phyloP scores from a whole-genome alignment of 1,139 yeast genomes.

The Magnusiomyces magnusii region DNA sequence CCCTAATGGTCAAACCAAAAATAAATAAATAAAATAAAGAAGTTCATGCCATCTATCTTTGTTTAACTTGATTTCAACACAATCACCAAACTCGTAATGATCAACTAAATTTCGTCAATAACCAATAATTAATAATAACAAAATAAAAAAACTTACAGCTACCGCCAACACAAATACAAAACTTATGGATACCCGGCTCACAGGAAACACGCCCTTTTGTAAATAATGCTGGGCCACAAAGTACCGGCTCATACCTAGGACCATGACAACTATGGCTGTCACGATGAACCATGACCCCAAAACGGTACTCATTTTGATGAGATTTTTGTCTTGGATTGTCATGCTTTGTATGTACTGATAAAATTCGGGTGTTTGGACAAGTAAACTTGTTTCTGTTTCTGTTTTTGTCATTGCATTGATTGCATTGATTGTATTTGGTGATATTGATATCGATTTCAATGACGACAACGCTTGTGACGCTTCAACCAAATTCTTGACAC shows the following conservation, averaged over 20 bases:
- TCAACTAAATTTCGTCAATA: conserved; percentile 8
- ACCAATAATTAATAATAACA: no score
- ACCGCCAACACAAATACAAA: conserved; percentile 35
- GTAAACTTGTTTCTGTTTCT: background rate
- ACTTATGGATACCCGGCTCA: conserved; percentile 36
- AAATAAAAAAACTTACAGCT: conserved; percentile 30
- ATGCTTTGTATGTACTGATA: conserved; percentile 3
- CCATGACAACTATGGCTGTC: conserved; percentile 37
- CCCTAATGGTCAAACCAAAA: background rate
- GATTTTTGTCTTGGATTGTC: conserved; percentile 12
- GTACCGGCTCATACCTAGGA: conserved; percentile 40
- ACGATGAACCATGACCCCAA: conserved; percentile 37
- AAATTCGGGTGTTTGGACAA: conserved; percentile 11
- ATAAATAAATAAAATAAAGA: background rate
- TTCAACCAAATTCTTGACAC: conserved; percentile 10
- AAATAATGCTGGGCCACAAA: conserved; percentile 41
- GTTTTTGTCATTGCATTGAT: no score
- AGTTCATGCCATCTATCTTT: no score
- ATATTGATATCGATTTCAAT: conserved; percentile 7
- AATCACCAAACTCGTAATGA: conserved; percentile 10
- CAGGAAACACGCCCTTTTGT: conserved; percentile 44
- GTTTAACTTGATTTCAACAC: background rate
- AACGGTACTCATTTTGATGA: conserved; percentile 19
- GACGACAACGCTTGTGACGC: conserved; percentile 6
- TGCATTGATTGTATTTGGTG: background rate